A percentile compares a stretch with the other conserved stretches of the same genome.
Conservation (phyloP, 805 yeast genomes). For the Brettanomyces bruxellensis region DNA sequence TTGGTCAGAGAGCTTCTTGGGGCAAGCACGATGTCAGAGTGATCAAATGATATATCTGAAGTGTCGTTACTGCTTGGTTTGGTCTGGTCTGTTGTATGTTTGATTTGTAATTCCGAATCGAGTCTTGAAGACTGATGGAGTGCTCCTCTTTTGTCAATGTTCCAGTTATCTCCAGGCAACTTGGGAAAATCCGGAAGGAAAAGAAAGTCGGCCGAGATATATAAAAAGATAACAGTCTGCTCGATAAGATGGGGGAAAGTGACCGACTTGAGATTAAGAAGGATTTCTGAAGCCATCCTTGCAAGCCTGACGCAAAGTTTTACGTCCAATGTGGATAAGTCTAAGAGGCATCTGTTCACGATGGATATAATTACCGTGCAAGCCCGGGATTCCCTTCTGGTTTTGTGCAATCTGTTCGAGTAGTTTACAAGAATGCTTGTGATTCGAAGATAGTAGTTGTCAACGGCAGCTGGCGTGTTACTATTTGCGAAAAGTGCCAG, state of each 20-base stretch:
- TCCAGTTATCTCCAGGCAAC: slow-evolving; percentile 19
- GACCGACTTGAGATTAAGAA: slow-evolving; percentile 29
- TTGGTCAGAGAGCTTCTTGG: background rate
- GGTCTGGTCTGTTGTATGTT: background rate
- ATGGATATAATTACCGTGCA: slow-evolving; percentile 30
- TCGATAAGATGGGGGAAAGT: slow-evolving; percentile 32
- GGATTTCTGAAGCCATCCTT: slow-evolving; percentile 28
- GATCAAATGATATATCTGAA: background rate
- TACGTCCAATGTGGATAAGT: slow-evolving; percentile 33
- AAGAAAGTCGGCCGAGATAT: slow-evolving; percentile 35
- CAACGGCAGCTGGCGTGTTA: background rate
- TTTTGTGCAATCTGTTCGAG: slow-evolving; percentile 8
- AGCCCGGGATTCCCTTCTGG: slow-evolving; percentile 17
- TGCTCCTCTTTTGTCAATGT: slow-evolving; percentile 3
- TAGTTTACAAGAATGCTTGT: slow-evolving; percentile 9
- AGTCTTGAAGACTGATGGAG: background rate
- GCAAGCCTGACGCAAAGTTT: slow-evolving; percentile 29
- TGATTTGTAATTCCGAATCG: background rate
- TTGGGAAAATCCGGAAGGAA: slow-evolving; percentile 19
- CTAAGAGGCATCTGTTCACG: slow-evolving; percentile 35
- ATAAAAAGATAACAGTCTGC: slow-evolving; percentile 37
- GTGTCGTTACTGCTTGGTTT: too few relatives aligned
- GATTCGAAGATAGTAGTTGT: slow-evolving; percentile 9
- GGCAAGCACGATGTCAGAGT: background rate
- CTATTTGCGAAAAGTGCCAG: slow-evolving; percentile 7